Conservation (phyloP, 225 moss, liverwort and hornwort species). For the Straminergon stramineum region DNA sequence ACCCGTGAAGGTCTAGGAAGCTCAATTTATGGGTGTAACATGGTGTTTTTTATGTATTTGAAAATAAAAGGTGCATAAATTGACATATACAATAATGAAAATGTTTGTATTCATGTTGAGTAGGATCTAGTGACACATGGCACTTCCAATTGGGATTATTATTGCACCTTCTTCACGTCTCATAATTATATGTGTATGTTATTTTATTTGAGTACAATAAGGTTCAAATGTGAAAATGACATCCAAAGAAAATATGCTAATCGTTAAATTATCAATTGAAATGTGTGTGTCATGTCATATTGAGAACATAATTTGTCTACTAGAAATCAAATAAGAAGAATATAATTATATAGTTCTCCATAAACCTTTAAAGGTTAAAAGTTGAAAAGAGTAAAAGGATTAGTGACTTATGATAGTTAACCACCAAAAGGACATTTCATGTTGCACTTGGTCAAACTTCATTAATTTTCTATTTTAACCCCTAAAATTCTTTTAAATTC, state of each 20-base stretch:
- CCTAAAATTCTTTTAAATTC: too few species aligned
- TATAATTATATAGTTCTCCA: too few species aligned
- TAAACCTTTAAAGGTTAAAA: not conserved
- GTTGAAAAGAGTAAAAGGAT: not conserved
- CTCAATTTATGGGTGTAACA: not conserved
- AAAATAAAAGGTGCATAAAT: not conserved
- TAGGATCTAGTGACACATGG: not conserved
- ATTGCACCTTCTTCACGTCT: not conserved
- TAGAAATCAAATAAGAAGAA: not conserved
- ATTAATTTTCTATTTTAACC: not conserved
- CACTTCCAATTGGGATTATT: not conserved
- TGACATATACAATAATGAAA: too few species aligned
- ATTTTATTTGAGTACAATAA: rapidly evolving
- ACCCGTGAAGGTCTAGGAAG: too few species aligned
- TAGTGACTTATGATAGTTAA: not conserved
- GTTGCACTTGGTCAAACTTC: not conserved
- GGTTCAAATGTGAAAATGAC: not conserved
- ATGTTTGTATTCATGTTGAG: not conserved
- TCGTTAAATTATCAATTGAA: not conserved
- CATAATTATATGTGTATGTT: rapidly evolving
- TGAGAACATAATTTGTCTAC: not conserved
- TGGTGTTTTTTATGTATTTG: not conserved
- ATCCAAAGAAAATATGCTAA: not conserved
- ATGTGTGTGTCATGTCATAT: not conserved
- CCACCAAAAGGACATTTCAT: not conserved